Conservation (phyloP, 2,329 filamentous ascomycete genomes). For the Claviceps fusiformis region DNA sequence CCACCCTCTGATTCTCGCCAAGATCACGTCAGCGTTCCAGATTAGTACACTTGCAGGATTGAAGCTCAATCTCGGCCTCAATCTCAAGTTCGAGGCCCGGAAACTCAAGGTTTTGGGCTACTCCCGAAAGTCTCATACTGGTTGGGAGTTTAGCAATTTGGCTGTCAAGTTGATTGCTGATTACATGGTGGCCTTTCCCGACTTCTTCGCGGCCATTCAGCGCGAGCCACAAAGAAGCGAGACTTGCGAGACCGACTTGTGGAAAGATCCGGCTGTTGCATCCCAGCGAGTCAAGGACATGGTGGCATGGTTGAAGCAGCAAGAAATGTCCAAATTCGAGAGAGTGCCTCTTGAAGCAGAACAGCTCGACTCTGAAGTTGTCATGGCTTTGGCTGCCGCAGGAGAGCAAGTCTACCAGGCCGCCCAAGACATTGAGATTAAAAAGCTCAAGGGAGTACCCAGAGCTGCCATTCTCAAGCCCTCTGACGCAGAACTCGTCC, state of each 20-base stretch:
- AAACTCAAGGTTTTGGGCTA: slow-evolving; percentile 95
- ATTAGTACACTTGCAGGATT: slow-evolving; percentile 66
- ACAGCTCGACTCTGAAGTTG: slow-evolving; percentile 84
- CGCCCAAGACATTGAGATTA: slow-evolving; percentile 41
- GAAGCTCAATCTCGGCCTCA: slow-evolving; percentile 81
- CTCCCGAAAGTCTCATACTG: slow-evolving; percentile 69
- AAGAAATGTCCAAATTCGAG: slow-evolving; percentile 86
- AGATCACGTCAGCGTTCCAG: slow-evolving; percentile 88
- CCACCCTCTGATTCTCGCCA: slow-evolving; percentile 80
- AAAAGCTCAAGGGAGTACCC: slow-evolving; percentile 68
- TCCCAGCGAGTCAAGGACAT: slow-evolving; percentile 84
- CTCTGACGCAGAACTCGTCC: slow-evolving; percentile 85
- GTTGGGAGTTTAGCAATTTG: slow-evolving; percentile 90
- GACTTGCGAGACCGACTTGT: slow-evolving; percentile 75
- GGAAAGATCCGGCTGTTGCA: slow-evolving; percentile 57
- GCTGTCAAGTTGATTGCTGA: slow-evolving; percentile 68
- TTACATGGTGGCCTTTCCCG: slow-evolving; percentile 90
- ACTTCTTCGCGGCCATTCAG: slow-evolving; percentile 85
- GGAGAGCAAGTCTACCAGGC: slow-evolving; percentile 50
- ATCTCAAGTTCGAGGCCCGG: slow-evolving; percentile 91
- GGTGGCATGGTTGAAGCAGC: slow-evolving; percentile 77
- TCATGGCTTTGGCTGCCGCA: slow-evolving; percentile 63
- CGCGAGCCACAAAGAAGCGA: slow-evolving; percentile 75
- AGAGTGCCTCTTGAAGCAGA: slow-evolving; percentile 92
- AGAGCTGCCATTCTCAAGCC: slow-evolving; percentile 82